phyloP scores from a whole-genome alignment of 495 filamentous ascomycete genomes.

The Talaromyces liani region DNA sequence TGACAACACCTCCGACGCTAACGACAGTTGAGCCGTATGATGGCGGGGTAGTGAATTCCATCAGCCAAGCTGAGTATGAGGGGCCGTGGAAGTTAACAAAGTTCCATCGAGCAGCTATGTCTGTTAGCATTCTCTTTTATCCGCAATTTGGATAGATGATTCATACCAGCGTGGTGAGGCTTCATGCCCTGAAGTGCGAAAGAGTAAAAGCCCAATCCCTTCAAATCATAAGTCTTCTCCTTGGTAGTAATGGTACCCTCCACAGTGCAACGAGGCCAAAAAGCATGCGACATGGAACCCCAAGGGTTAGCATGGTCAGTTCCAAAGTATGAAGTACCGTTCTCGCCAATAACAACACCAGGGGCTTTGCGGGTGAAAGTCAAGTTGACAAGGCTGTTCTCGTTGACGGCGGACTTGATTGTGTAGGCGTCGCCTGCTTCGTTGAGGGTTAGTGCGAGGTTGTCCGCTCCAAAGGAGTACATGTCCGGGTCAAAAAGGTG shows the following conservation, averaged over 20 bases:
- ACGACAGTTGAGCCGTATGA: constrained; percentile 89
- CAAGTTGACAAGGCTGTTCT: constrained; percentile 70
- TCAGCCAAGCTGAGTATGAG: constrained; percentile 78
- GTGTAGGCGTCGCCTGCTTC: constrained; percentile 74
- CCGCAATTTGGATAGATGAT: no score
- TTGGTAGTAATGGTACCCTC: constrained; percentile 81
- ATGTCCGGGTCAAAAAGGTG: constrained; percentile 78
- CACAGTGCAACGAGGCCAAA: constrained; percentile 81
- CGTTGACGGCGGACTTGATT: constrained; percentile 79
- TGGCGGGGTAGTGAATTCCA: constrained; percentile 94
- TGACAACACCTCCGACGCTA: constrained; percentile 72
- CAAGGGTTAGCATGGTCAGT: constrained; percentile 79
- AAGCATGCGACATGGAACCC: constrained; percentile 84
- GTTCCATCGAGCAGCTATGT: constrained; percentile 78
- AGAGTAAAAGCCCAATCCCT: constrained; percentile 67
- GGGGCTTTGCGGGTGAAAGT: constrained; percentile 69
- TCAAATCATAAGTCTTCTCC: constrained; percentile 74
- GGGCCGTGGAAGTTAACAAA: constrained; percentile 88
- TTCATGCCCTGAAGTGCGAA: constrained; percentile 97
- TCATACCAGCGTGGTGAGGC: constrained; percentile 82
- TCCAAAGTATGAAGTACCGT: constrained; percentile 79
- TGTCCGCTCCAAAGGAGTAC: constrained; percentile 73
- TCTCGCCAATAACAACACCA: constrained; percentile 77
- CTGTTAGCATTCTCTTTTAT: constrained; percentile 7
- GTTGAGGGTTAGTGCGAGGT: constrained; percentile 72